These are phyloP conservation scores for Coemansia umbellata DNA, from an alignment of 192 early-diverging fungal genomes.

Conservation along the genomic window DNA sequence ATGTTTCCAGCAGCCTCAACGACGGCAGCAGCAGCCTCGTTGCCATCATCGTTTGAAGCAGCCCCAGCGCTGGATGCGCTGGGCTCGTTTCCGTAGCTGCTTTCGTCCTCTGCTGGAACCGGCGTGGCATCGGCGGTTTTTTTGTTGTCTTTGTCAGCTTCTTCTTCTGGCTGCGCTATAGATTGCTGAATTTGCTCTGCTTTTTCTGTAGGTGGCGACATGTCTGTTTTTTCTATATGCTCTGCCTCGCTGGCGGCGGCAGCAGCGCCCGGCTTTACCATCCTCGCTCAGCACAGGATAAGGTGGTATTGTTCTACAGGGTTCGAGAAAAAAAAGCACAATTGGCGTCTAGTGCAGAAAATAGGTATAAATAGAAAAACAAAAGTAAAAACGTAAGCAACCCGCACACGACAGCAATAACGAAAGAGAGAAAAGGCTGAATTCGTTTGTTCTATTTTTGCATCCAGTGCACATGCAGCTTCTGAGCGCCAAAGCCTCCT, in stretches of 20 bases:
- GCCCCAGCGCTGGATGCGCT: too few species aligned
- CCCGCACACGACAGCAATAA: too few species aligned
- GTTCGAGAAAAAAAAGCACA: not conserved
- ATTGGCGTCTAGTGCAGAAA: too few species aligned
- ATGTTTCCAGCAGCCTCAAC: not conserved
- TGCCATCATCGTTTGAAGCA: not conserved
- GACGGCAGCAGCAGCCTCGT: not conserved
- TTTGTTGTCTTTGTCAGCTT: too few species aligned
- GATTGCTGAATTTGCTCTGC: not conserved
- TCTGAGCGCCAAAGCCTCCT: too few species aligned
- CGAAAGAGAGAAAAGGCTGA: too few species aligned
- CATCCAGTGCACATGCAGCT: too few species aligned
- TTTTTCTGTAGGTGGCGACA: not conserved
- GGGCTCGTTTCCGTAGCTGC: too few species aligned
- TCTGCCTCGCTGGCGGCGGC: not conserved
- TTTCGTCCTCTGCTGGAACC: too few species aligned
- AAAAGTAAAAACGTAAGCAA: not conserved
- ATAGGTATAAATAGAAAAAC: not conserved
- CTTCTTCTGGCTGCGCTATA: too few species aligned
- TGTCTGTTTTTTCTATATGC: not conserved
- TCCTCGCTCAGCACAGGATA: not conserved
- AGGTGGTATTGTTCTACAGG: not conserved
- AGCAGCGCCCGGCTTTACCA: conserved; percentile 6
- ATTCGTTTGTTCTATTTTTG: too few species aligned
- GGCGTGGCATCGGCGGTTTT: not conserved